These are phyloP conservation scores for Capsella bursapastoris DNA, from an alignment of 345 rosid species.

Conservation along the genomic window DNA sequence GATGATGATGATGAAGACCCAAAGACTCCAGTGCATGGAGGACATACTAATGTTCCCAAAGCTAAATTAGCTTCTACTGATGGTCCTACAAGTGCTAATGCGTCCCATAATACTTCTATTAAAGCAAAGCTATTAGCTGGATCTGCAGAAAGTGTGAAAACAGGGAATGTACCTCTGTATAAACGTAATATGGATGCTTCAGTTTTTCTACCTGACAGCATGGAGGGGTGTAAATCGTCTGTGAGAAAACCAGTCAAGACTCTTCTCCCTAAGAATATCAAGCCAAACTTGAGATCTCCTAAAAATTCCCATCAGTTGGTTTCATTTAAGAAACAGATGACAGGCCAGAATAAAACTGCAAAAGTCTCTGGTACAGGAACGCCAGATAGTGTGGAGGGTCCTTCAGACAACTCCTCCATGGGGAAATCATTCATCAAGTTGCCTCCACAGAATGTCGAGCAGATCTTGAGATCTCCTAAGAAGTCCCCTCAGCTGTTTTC, in stretches of 20 bases:
- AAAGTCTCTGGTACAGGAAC: conserved; percentile 47
- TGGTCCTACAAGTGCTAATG: conserved; percentile 45
- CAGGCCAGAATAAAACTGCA: conserved; percentile 50
- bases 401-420: conserved; percentile 41
- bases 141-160: conserved; percentile 39
- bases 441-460: conserved; percentile 47
- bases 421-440: conserved; percentile 50
- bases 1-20: conserved; percentile 69
- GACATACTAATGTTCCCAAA: conserved; percentile 47
- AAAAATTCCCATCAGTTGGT: conserved; percentile 53
- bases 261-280: conserved; percentile 43
- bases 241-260: conserved; percentile 53
- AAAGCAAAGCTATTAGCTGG: conserved; percentile 37
- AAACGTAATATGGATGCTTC: conserved; percentile 45
- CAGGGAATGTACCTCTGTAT: conserved; percentile 45
- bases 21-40: conserved; percentile 88
- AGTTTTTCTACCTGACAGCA: conserved; percentile 38
- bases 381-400: conserved; percentile 43
- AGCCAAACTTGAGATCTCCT: conserved; percentile 56
- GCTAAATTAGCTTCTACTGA: conserved; percentile 44
- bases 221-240: conserved; percentile 41
- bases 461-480: conserved; percentile 54
- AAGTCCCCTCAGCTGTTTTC: conserved; percentile 53
- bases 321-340: conserved; percentile 40
- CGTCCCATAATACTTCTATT: conserved; percentile 39